Evolutionary conservation across 805 yeast genomes (phyloP), one percentile per base, ranked within the genome.

Genomic region (Phaffomyces antillensis): DNA sequence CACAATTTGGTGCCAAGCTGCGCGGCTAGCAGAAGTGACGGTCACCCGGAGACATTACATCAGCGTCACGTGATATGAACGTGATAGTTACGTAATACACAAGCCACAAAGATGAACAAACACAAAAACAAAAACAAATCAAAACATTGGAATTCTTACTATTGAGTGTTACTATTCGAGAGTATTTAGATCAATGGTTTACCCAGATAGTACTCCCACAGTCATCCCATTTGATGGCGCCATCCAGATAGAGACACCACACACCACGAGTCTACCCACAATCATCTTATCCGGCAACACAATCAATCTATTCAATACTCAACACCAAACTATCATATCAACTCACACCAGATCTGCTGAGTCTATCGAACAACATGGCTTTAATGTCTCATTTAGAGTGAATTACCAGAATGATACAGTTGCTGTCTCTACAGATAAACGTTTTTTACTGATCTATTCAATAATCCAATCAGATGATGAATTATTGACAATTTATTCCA

Each of bases 361-460:
- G 23, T 66, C 72, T 2, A 39, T 72, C 1, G 56, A 61, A 24
- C 60, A 59, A 36, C 68, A 70, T 52, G 78, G 78, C 1, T 4
- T 36, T 3, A 73, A 72, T 45, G 37, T 49, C 7, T 42, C 50
- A 2, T 47, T 64, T 1, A 63, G 62, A 44, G 48, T 48, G 23
- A 60, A 60, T 15, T 45, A 55, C 7, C 63, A 66, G 41, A 50
- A 52, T 30, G 47, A 46, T 4, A 18, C 52, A 4, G 38, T 70
- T 11, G 63, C 64, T 30, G 54, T 72, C 11, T 59, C 63, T 42
- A 72, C 77, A 0, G 58, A 60, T 17, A 39, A 46, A 17, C 58
- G 63, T 39, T 70, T 60, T 47, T 46, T 73, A 11, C 53, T 72
- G 36, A 62, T 72, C 4, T 72, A 66, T 47, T 64, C 67, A 35